phyloP scores from a whole-genome alignment of 73 alveolate species.

The Blepharisma stoltei region DNA sequence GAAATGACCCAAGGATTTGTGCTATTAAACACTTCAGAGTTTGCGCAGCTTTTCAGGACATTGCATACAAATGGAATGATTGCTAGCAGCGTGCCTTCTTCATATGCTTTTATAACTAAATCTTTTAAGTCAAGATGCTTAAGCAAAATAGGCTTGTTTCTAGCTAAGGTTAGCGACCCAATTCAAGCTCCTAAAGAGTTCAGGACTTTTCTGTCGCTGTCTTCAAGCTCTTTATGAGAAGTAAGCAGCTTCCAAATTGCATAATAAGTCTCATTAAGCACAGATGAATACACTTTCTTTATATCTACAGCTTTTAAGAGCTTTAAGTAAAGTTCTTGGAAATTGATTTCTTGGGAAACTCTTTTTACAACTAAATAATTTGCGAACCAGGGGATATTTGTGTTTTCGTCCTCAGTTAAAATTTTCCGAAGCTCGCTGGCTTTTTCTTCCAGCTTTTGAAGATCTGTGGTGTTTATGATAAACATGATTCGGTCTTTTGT shows the following conservation, averaged over 20 bases:
- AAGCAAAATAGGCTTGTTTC: conserved; percentile 82
- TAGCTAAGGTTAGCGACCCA: conserved; percentile 79
- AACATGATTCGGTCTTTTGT: conserved; percentile 46
- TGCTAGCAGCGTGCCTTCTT: conserved; percentile 42
- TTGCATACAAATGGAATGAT: conserved; percentile 77
- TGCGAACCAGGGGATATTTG: conserved; percentile 45
- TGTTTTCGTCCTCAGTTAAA: conserved; percentile 41
- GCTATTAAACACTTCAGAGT: conserved; percentile 68
- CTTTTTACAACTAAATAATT: conserved; percentile 50
- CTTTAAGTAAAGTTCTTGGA: conserved; percentile 51
- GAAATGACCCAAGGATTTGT: conserved; percentile 83
- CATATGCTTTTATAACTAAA: conserved; percentile 68
- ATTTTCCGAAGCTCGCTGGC: conserved; percentile 52
- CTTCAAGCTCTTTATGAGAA: conserved; percentile 42
- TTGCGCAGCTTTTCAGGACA: conserved; percentile 65
- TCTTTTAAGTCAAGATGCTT: conserved; percentile 84
- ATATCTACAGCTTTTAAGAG: conserved; percentile 39
- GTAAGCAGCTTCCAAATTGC: conserved; percentile 51
- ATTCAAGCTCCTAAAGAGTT: conserved; percentile 77
- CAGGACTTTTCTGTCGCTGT: conserved; percentile 54
- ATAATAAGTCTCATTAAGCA: conserved; percentile 47
- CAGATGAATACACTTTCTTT: conserved; percentile 46
- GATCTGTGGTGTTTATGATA: conserved; percentile 46
- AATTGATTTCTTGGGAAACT: conserved; percentile 51
- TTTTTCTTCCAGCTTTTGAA: conserved; percentile 53